These are phyloP conservation scores for Elsinoe fawcettii DNA, from an alignment of 2,329 filamentous ascomycete genomes.

Conservation along the genomic window DNA sequence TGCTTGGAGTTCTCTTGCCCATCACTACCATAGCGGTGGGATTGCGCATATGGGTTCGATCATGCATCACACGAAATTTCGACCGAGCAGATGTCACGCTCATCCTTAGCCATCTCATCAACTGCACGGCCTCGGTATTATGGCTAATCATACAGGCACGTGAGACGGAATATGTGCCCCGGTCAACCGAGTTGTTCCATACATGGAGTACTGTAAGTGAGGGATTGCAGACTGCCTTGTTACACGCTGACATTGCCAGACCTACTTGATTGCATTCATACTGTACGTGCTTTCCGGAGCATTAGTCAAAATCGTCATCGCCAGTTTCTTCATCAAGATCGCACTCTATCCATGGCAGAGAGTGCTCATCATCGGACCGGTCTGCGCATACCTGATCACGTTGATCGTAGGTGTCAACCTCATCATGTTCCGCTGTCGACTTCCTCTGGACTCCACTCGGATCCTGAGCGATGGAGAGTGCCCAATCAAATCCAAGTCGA, in stretches of 20 bases:
- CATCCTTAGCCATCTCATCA: neutral
- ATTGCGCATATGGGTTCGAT: slow-evolving; percentile 9
- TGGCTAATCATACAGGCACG: neutral
- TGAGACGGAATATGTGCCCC: neutral
- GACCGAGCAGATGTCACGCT: neutral
- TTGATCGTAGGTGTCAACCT: neutral
- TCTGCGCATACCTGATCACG: neutral
- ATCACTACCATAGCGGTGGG: slow-evolving; percentile 1
- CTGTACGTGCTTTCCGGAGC: slow-evolving; percentile 5
- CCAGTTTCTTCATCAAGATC: slow-evolving; percentile 14
- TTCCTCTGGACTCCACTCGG: neutral
- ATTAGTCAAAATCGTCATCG: slow-evolving; percentile 6
- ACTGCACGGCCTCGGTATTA: neutral
- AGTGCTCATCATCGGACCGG: neutral
- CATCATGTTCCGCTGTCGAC: slow-evolving; percentile 7
- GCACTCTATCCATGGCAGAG: slow-evolving; percentile 9
- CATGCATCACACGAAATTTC: slow-evolving; percentile 2
- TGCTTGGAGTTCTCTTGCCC: neutral
- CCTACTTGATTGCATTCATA: neutral
- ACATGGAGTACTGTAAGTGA: neutral
- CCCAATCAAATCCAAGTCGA: neutral
- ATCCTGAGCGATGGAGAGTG: neutral
- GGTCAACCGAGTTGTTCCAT: neutral
- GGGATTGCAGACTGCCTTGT: neutral
- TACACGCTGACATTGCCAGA: neutral